Evolutionary conservation across 139 green algal species (phyloP).

Genomic region (Chlamydomonas incerta): DNA sequence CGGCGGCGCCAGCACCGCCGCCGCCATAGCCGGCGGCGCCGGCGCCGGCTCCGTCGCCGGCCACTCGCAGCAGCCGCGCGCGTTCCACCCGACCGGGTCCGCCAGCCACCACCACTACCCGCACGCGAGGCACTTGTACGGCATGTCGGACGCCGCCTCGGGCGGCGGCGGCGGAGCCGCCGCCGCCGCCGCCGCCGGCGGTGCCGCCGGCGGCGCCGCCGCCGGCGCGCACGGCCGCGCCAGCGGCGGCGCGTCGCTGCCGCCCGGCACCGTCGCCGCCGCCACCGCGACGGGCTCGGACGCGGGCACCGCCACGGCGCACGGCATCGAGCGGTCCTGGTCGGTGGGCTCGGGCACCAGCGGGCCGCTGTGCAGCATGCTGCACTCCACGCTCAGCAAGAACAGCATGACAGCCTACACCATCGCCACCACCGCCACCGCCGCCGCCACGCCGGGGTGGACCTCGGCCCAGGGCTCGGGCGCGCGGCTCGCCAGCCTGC

Average conservation of each 20-base stretch:
- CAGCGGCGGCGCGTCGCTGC: too few relatives aligned
- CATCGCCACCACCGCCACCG: neutral
- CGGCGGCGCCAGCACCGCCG: too few relatives aligned
- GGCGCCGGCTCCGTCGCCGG: too few relatives aligned
- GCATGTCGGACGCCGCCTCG: neutral
- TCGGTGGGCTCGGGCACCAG: slow-evolving; percentile 6
- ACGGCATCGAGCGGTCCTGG: slow-evolving; percentile 11
- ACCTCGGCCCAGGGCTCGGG: slow-evolving; percentile 13
- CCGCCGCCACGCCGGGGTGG: slow-evolving; percentile 3
- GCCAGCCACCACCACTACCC: neutral
- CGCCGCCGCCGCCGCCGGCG: neutral
- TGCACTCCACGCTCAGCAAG: slow-evolving; percentile 20
- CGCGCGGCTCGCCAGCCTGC: neutral
- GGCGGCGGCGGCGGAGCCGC: neutral
- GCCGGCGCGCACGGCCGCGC: neutral
- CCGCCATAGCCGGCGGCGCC: too few relatives aligned
- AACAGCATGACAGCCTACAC: neutral
- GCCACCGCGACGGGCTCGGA: neutral
- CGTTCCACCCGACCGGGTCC: neutral
- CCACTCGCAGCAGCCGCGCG: too few relatives aligned
- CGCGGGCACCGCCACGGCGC: too few relatives aligned
- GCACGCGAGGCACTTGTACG: neutral
- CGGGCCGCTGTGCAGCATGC: slow-evolving; percentile 18
- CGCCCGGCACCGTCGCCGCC: too few relatives aligned
- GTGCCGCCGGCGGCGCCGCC: too few relatives aligned